These are phyloP conservation scores for Psidium friedrichsthalianum DNA, from an alignment of 345 rosid genomes.

Conservation along the genomic window DNA sequence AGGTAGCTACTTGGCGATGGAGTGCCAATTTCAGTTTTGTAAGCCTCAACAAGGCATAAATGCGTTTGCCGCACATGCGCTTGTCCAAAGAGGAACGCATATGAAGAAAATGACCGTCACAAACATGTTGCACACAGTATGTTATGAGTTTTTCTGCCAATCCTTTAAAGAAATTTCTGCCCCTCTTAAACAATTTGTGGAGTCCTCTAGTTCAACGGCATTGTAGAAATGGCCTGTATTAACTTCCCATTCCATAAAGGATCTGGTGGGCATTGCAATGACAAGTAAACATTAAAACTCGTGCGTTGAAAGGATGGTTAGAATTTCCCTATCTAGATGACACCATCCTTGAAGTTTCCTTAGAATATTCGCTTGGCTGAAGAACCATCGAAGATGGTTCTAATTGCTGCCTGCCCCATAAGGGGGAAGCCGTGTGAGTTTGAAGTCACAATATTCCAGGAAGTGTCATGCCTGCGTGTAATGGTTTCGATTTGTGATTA, in stretches of 20 bases:
- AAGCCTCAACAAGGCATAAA: not conserved
- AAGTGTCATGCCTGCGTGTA: too few relatives aligned
- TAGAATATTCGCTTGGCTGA: too few relatives aligned
- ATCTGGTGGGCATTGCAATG: not conserved
- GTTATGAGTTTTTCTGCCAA: not conserved
- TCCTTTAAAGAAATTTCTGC: not conserved
- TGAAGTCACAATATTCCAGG: too few relatives aligned
- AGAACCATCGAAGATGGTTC: too few relatives aligned
- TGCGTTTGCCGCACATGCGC: not conserved
- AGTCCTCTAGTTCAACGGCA: not conserved
- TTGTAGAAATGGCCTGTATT: not conserved
- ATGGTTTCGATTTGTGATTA: too few relatives aligned
- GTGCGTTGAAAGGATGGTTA: not conserved
- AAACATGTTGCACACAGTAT: not conserved
- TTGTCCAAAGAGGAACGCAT: not conserved
- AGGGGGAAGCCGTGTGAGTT: too few relatives aligned
- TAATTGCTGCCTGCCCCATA: too few relatives aligned
- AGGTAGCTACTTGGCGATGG: not conserved
- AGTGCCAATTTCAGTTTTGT: not conserved
- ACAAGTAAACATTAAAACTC: not conserved
- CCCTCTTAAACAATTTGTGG: not conserved
- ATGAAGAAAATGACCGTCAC: not conserved
- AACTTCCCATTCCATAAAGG: accelerated
- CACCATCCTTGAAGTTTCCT: too few relatives aligned
- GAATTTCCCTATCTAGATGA: too few relatives aligned